Percentiles rank a stretch among this genome's conserved stretches.
These are phyloP conservation scores for Pyrenula massariospora DNA, from an alignment of 495 filamentous ascomycete species.

Conservation along the genomic window DNA sequence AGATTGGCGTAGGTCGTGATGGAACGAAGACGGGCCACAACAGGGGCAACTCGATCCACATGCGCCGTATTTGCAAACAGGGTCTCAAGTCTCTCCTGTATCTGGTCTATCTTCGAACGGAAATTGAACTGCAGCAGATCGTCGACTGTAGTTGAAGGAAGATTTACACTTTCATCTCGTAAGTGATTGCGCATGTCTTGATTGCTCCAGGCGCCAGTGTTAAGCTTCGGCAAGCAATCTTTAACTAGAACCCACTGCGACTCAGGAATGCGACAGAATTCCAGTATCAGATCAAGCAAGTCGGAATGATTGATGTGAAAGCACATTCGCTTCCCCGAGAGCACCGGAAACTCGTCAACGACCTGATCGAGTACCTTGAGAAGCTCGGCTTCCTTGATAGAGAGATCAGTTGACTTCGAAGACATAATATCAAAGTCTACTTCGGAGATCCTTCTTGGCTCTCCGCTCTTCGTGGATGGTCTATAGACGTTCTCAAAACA, in stretches of 20 bases:
- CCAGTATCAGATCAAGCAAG: constrained; percentile 72
- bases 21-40: constrained; percentile 66
- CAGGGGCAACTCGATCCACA: constrained; percentile 53
- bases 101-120: constrained; percentile 60
- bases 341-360: constrained; percentile 65
- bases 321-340: constrained; percentile 62
- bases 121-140: constrained; percentile 88
- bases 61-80: constrained; percentile 63
- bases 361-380: constrained; percentile 93
- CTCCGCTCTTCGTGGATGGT: constrained; percentile 60
- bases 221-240: constrained; percentile 78
- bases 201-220: constrained; percentile 74
- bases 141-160: constrained; percentile 82
- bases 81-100: constrained; percentile 55
- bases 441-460: constrained; percentile 74
- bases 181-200: constrained; percentile 77
- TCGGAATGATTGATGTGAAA: constrained; percentile 89
- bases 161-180: constrained; percentile 62
- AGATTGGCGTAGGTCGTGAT: constrained; percentile 64
- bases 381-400: constrained; percentile 85
- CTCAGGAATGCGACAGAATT: constrained; percentile 67
- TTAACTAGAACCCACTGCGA: constrained; percentile 60
- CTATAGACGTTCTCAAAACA: constrained; percentile 85
- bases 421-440: constrained; percentile 94
- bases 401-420: constrained; percentile 64